phyloP scores from a whole-genome alignment of 2,329 filamentous ascomycete species.

The Metarhizium guizhouense region DNA sequence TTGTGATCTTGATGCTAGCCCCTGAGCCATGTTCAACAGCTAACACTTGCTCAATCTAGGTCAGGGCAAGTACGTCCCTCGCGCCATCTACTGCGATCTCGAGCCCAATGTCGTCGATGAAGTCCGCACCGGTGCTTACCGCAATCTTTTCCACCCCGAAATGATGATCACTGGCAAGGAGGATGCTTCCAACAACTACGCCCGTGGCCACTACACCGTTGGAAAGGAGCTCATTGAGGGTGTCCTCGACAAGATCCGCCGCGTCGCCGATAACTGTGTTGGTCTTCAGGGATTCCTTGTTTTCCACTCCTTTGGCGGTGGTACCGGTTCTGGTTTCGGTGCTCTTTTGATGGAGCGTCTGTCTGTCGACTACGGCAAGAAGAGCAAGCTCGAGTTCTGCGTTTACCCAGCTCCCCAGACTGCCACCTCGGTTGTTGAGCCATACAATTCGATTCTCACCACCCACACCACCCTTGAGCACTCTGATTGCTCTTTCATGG shows the following conservation, averaged over 20 bases:
- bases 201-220: constrained; percentile 98
- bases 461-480: constrained; percentile 99
- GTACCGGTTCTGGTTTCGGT: constrained; percentile 97
- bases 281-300: constrained; percentile 98
- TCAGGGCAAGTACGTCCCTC: constrained; percentile 97
- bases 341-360: constrained; percentile 98
- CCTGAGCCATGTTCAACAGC: not conserved
- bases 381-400: constrained; percentile 99
- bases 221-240: constrained; percentile 99
- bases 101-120: constrained; percentile 99
- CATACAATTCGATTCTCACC: constrained; percentile 98
- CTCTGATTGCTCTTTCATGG: constrained; percentile 99
- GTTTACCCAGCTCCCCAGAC: constrained; percentile 98
- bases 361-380: constrained; percentile 99
- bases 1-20: not conserved
- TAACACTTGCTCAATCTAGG: constrained; percentile 41
- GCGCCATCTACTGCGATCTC: constrained; percentile 98
- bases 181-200: constrained; percentile 99
- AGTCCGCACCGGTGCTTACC: constrained; percentile 95
- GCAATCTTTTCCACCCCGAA: constrained; percentile 95
- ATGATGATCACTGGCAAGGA: constrained; percentile 99
- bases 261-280: constrained; percentile 94
- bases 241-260: constrained; percentile 94
- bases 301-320: constrained; percentile 99
- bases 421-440: constrained; percentile 95